Evolutionary conservation across 192 early-diverging fungal genomes (phyloP), one percentile per base, ranked within the genome.

Genomic region (Backusella morwellensis): DNA sequence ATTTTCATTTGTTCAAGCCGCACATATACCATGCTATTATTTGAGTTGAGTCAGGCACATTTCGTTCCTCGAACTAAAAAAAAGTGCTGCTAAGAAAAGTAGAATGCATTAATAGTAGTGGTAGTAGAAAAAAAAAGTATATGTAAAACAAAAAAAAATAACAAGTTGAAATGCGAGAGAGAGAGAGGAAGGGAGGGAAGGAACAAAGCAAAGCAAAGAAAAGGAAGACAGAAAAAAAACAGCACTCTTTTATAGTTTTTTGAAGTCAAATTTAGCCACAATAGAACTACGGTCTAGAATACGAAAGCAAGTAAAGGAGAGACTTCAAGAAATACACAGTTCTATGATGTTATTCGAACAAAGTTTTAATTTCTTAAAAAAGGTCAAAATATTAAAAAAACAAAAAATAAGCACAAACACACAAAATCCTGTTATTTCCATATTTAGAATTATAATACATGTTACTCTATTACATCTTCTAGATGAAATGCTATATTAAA

Each of bases 281-380:
- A 63, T 63, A 23, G 56, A 63, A 29, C 56, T 63, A 23, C 14
- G 23, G 56, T 63, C 56, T 63, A 63, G 56, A 63, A 63, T 63
- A 23, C 23, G 0, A 63, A 63, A 26, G 56, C 7, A 63, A 29
- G 47, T n/a, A 50, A 50, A 50, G 19, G 47, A n/a, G 47, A 50
- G 47, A 50, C 19, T 19, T 50, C 47, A 50, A 63, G 56, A 63
- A 6, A 63, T 63, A 63, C 56, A 12, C 11, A 63, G 2, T 29
- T 63, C 47, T 50, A 50, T 50, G 47, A 19, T 50, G 6, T 29
- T 63, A 26, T 63, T 63, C 7, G 56, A 63, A 63, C 56, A 63
- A 63, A 63, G 56, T 63, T 63, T 63, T 63, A 63, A 63, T 63
- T 63, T 63, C 56, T 63, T 63, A 63, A 63, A 63, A 63, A 63